These are phyloP conservation scores for Microascus cirrosus DNA, from an alignment of 2,329 filamentous ascomycete species.

Conservation along the genomic window DNA sequence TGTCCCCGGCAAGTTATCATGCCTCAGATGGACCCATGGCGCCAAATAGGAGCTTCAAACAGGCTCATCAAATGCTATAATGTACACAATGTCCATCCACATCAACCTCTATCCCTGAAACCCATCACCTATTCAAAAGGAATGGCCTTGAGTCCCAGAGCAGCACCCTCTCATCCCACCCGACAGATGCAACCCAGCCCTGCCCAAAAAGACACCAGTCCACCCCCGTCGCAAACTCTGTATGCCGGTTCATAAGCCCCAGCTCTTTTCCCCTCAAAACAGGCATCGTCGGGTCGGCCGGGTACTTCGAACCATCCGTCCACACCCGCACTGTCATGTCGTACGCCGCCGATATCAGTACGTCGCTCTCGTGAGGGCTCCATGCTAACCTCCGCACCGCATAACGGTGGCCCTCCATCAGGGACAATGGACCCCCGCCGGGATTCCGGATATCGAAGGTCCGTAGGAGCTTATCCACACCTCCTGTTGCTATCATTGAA, in stretches of 20 bases:
- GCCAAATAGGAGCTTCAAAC: too few relatives aligned
- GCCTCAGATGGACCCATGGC: too few relatives aligned
- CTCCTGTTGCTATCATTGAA: conserved; percentile 72
- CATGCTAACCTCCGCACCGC: conserved; percentile 77
- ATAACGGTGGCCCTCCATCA: conserved; percentile 81
- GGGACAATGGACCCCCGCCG: conserved; percentile 55
- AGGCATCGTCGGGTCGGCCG: conserved; percentile 20
- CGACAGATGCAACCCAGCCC: conserved; percentile 89
- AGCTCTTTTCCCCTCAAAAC: conserved; percentile 55
- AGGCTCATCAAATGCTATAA: neutral
- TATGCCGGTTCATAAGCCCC: conserved; percentile 83
- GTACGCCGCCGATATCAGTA: conserved; percentile 82
- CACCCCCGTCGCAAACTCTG: conserved; percentile 90
- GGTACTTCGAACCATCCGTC: conserved; percentile 56
- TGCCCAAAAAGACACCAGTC: conserved; percentile 97
- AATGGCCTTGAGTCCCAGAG: conserved; percentile 75
- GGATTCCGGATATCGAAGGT: conserved; percentile 85
- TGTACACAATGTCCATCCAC: neutral
- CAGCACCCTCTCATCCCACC: conserved; percentile 85
- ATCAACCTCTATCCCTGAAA: conserved; percentile 10
- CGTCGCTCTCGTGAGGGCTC: conserved; percentile 87
- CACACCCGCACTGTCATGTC: conserved; percentile 96
- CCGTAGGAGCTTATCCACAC: conserved; percentile 77
- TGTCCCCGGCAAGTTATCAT: too few relatives aligned
- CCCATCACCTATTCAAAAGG: conserved; percentile 6